A percentile compares a stretch with the other conserved stretches of the same genome.
These are phyloP conservation scores for Mrakia hoshinonis DNA, from an alignment of 768 basidiomycete species.

Conservation along the genomic window DNA sequence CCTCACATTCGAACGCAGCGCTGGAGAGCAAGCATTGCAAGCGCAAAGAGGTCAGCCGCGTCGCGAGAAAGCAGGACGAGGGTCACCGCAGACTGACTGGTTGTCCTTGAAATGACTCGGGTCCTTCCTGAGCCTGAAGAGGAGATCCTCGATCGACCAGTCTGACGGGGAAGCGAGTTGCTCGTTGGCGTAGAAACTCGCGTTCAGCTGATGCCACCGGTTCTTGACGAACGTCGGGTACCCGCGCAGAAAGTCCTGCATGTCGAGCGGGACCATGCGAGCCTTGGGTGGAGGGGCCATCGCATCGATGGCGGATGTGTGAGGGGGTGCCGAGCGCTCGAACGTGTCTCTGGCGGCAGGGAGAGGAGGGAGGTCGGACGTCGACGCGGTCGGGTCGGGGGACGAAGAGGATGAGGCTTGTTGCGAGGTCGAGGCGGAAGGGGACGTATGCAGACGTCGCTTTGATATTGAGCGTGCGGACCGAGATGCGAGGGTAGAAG, in stretches of 20 bases:
- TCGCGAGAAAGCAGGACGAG: not conserved
- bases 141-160: constrained; percentile 1
- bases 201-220: not conserved
- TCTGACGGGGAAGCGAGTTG: constrained; percentile 4
- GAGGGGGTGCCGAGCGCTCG: not conserved
- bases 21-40: not conserved
- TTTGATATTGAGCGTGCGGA: not conserved
- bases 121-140: not conserved
- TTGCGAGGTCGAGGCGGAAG: not conserved
- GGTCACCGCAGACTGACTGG: not conserved
- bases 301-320: not conserved
- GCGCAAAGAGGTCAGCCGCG: not conserved
- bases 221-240: not conserved
- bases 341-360: not conserved
- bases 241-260: constrained; percentile 2
- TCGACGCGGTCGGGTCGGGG: not conserved
- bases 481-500: not conserved
- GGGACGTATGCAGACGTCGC: not conserved
- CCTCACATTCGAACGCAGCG: constrained; percentile 15
- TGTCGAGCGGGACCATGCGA: not conserved
- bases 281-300: not conserved
- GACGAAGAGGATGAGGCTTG: not conserved
- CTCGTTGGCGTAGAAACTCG: constrained; percentile 3
- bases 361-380: not conserved
- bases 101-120: not conserved